phyloP scores from a whole-genome alignment of 768 basidiomycete genomes.

The Leucocoprinus leucothites region DNA sequence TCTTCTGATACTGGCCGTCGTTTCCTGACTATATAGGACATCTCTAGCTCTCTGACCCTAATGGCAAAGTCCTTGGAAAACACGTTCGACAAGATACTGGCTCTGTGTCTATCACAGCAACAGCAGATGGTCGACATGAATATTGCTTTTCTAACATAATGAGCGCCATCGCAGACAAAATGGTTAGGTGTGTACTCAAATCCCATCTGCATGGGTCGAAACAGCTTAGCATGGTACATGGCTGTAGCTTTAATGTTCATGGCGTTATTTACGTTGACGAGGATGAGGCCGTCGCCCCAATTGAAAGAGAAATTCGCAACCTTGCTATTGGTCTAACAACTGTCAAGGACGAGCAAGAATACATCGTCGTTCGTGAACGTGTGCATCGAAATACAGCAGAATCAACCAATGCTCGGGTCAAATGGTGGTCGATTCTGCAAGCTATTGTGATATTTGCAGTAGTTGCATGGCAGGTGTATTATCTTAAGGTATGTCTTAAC shows the following conservation, averaged over 20 bases:
- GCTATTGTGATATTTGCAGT: slow-evolving; percentile 82
- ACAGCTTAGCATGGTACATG: not conserved
- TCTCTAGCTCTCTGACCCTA: slow-evolving; percentile 77
- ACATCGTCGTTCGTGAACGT: slow-evolving; percentile 91
- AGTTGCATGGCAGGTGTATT: slow-evolving; percentile 97
- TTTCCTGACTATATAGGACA: slow-evolving; percentile 12
- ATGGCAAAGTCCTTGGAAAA: slow-evolving; percentile 62
- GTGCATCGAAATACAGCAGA: slow-evolving; percentile 93
- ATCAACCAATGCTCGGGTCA: slow-evolving; percentile 91
- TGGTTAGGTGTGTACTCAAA: slow-evolving; percentile 66
- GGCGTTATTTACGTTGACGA: slow-evolving; percentile 93
- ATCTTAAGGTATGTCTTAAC: slow-evolving; percentile 67
- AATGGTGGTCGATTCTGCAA: slow-evolving; percentile 98
- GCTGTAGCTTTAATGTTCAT: slow-evolving; percentile 90
- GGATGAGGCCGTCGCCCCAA: slow-evolving; percentile 89
- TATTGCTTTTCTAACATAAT: slow-evolving; percentile 99
- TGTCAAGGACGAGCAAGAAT: slow-evolving; percentile 99
- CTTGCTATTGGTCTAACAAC: slow-evolving; percentile 77
- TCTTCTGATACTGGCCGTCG: not conserved
- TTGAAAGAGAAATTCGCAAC: slow-evolving; percentile 91
- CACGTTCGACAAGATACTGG: slow-evolving; percentile 89
- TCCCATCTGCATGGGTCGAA: not conserved
- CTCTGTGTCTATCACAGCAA: slow-evolving; percentile 81
- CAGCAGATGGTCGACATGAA: slow-evolving; percentile 82
- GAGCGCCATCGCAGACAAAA: slow-evolving; percentile 94